Evolutionary conservation across 805 yeast genomes (phyloP), one percentile per base, ranked within the genome.

Genomic region (Ogataea nitratoaversa): DNA sequence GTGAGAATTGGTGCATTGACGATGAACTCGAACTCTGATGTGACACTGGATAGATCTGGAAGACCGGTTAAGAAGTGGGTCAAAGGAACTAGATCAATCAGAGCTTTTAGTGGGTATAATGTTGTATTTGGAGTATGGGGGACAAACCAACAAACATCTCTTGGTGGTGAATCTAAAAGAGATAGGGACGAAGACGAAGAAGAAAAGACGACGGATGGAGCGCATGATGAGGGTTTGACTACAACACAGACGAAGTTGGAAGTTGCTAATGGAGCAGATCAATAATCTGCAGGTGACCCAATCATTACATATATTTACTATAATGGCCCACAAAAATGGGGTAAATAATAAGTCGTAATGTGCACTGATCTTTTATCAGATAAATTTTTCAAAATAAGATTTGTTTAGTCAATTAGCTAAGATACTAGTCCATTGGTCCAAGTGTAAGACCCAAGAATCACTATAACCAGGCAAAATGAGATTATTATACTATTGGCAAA

Each of bases 391-490:
- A n/a, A n/a, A 29, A 9, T 7, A 18, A 11, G 17, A 4, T 13
- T 17, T 25, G 23, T 12, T 4, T 9, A 13, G 6, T n/a, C 12
- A 8, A 9, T 27, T 22, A 12, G 17, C 13, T 34, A 19, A 3
- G 23, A 4, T 14, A 14, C 18, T 8, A 72, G 46, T 0, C 84
- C 84, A 5, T 59, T 49, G 0, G 81, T 63, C 96, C 96, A 89
- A 30, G 72, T 69, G 54, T 79, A 86, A 5, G 84, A 65, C 0
- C 96, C 96, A 20, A 83, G 54, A 2, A 79, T 73, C n/a, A 86
- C 41, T 3, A 88, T 59, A 40, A 76, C 62, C 1, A 77, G 25
- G 4, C 62, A 38, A 54, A 76, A 85, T 13, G 82, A 70, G 0
- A 65, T 39, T 2, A 60, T 50, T 2, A 86, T 52, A 13, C 85